Percentiles rank a stretch among this genome's conserved stretches.
These are phyloP conservation scores for Starmera amethionina DNA, from an alignment of 805 yeast genomes.

Conservation along the genomic window DNA sequence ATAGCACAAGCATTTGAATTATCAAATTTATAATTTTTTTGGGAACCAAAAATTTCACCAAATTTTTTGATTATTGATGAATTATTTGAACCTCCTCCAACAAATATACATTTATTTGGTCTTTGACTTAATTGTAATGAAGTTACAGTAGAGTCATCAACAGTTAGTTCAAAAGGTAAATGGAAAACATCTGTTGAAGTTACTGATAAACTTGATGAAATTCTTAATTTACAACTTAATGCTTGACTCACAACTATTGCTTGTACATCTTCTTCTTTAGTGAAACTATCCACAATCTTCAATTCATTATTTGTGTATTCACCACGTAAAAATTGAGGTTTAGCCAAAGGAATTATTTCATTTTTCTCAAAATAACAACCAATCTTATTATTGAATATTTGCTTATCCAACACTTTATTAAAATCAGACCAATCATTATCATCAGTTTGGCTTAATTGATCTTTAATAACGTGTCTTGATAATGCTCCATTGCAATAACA, in stretches of 20 bases:
- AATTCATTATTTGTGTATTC: conserved; percentile 24
- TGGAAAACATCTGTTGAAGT: conserved; percentile 7
- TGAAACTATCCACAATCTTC: conserved; percentile 30
- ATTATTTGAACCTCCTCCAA: conserved; percentile 83
- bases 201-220: conserved; percentile 63
- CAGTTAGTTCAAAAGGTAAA: neutral
- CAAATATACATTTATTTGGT: conserved; percentile 69
- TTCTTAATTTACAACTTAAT: conserved; percentile 66
- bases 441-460: conserved; percentile 43
- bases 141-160: neutral
- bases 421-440: conserved; percentile 50
- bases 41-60: conserved; percentile 55
- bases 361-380: conserved; percentile 84
- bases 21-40: conserved; percentile 53
- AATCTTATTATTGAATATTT: conserved; percentile 31
- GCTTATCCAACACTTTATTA: conserved; percentile 39
- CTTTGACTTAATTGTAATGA: conserved; percentile 23
- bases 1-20: conserved; percentile 86
- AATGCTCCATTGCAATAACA: conserved; percentile 88
- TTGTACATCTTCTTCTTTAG: conserved; percentile 54
- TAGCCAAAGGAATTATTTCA: conserved; percentile 83
- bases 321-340: conserved; percentile 51
- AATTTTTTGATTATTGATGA: conserved; percentile 55
- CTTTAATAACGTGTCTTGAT: conserved; percentile 72
- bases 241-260: conserved; percentile 85